Base-by-base conservation (phyloP, 495 filamentous ascomycete species). In the Penicillium cataractarum region DNA sequence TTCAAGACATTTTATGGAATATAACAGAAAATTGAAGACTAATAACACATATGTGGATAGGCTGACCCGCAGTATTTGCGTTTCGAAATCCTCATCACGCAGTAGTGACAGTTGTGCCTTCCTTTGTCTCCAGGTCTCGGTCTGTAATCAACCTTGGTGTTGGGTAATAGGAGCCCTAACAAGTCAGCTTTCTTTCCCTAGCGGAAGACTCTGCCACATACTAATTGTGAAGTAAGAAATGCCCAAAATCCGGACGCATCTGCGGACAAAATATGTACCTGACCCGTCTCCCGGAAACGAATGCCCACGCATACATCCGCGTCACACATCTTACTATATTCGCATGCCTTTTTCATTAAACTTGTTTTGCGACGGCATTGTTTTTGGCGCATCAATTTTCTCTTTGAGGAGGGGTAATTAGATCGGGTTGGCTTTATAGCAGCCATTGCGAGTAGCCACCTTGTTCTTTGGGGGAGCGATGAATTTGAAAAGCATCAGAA, bases 171-270 rank as follows among this genome's bases (percentile, higher is more conserved):
- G 61, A 44, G 59, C 59, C 51, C 53, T 62, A 9, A 48, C 13
- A 50, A 56, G 35, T 62, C 6, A 62, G 59, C 39, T 37, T 49
- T 27, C 33, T 15, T 62, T 56, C 40, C n/a, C n/a, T 42, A 42
- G 39, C 12, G 24, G 32, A 27, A 17, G 19, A 56, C 32, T 40
- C 24, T 24, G 35, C 64, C 72, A 58, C 32, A 53, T 64, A 63
- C 66, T 31, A 69, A 42, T 58, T 69, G 53, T 33, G 60, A 61
- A 39, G 33, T 24, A 55, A 69, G 32, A 40, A 69, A 69, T 53
- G 66, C 26, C 66, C 60, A 69, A 59, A 69, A 65, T 40, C 66
- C 63, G 19, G 63, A 65, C 58, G 53, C 24, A 63, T 69, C 66
- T 44, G 53, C 60, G 15, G 63, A 63, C 26, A 49, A 49, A 49